These are phyloP conservation scores for Orbilia brochopaga DNA, from an alignment of 2,329 filamentous ascomycete genomes.

Conservation along the genomic window DNA sequence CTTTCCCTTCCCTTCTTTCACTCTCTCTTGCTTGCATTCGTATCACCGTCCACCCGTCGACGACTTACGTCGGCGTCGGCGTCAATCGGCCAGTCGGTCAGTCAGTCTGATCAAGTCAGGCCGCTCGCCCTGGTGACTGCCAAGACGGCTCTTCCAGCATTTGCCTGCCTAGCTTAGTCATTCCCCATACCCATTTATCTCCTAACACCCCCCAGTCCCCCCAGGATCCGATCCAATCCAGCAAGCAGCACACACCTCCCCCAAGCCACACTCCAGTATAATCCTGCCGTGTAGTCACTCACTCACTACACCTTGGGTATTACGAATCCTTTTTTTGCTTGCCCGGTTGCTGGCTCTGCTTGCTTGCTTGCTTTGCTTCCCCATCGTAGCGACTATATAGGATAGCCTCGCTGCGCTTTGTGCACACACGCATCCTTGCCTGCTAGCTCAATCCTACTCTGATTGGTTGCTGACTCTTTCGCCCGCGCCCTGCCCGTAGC, in stretches of 20 bases:
- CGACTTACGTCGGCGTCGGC: too few relatives aligned
- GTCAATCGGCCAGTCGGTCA: too few relatives aligned
- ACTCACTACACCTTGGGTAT: conserved; percentile 23
- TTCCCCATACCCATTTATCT: conserved; percentile 25
- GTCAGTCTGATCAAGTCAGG: too few relatives aligned
- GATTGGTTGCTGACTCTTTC: conserved; percentile 1
- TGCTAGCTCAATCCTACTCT: background rate
- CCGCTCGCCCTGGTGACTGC: background rate
- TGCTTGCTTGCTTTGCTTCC: too few relatives aligned
- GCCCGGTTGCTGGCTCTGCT: background rate
- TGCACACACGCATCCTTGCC: background rate
- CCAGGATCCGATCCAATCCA: conserved; percentile 36
- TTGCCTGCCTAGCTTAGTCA: conserved; percentile 1
- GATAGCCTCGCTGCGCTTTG: background rate
- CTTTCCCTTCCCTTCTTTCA: too few relatives aligned
- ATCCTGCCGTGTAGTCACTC: background rate
- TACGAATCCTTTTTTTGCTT: conserved; percentile 38
- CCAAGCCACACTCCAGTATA: conserved; percentile 27
- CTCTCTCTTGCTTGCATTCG: too few relatives aligned
- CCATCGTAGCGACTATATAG: conserved; percentile 1
- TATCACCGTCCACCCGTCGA: too few relatives aligned
- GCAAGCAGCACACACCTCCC: conserved; percentile 3
- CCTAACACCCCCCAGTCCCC: conserved; percentile 32
- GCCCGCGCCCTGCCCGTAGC: background rate
- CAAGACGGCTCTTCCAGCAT: background rate